phyloP scores from a whole-genome alignment of 768 basidiomycete genomes.

The Pleurotus giganteus region DNA sequence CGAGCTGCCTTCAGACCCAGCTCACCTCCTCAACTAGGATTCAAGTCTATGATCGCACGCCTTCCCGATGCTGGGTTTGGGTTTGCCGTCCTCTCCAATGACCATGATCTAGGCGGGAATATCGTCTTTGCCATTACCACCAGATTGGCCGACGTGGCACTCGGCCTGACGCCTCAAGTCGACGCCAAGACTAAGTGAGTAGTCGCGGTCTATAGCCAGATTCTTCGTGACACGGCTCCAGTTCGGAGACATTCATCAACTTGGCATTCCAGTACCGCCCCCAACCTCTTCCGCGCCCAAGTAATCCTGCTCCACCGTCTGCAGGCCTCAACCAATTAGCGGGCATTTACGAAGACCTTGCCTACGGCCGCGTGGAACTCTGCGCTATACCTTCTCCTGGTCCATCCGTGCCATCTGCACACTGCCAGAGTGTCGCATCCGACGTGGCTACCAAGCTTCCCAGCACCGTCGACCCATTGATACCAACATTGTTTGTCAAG shows the following conservation, averaged over 20 bases:
- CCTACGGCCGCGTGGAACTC: constrained; percentile 19
- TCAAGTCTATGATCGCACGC: constrained; percentile 18
- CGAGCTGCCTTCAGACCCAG: no score
- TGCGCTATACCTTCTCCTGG: constrained; percentile 15
- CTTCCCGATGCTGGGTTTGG: constrained; percentile 12
- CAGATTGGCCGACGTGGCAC: constrained; percentile 13
- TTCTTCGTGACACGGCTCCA: neutral
- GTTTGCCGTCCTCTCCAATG: constrained; percentile 14
- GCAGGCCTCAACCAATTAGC: constrained; percentile 12
- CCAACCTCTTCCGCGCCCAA: constrained; percentile 14
- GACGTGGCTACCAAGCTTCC: constrained; percentile 14
- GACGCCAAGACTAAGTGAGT: constrained; percentile 24
- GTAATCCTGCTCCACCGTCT: constrained; percentile 14
- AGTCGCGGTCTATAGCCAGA: neutral
- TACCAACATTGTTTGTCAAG: constrained; percentile 16
- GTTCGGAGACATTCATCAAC: constrained; percentile 2
- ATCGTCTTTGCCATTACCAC: constrained; percentile 7
- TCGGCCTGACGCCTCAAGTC: constrained; percentile 14
- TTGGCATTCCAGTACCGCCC: neutral
- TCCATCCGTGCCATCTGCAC: neutral
- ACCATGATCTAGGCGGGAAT: constrained; percentile 9
- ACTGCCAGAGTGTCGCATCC: constrained; percentile 12
- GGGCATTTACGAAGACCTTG: constrained; percentile 16
- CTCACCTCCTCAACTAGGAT: no score
- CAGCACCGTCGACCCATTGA: constrained; percentile 10